phyloP scores from a whole-genome alignment of 306 rosid genomes.

The Begonia loranthoides region DNA sequence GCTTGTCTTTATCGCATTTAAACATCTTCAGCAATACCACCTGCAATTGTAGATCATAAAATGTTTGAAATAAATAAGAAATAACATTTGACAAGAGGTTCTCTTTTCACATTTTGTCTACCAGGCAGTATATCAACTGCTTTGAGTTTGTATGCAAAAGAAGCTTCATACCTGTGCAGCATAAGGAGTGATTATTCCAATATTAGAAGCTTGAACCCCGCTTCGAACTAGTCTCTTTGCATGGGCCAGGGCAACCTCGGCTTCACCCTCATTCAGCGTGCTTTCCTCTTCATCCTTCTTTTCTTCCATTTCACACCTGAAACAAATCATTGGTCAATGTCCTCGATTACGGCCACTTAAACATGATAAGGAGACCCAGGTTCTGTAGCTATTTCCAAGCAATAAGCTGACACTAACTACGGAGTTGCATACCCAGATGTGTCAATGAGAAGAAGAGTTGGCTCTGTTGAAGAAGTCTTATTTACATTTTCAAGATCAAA shows the following conservation, averaged over 20 bases:
- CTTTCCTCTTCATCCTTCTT: constrained; percentile 98
- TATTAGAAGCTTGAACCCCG: constrained; percentile 82
- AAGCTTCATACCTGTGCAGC: constrained; percentile 67
- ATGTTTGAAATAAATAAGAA: background rate
- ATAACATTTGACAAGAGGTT: constrained; percentile 1
- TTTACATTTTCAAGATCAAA: constrained; percentile 65
- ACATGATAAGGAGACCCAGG: background rate
- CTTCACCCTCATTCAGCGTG: constrained; percentile 92
- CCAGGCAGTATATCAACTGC: background rate
- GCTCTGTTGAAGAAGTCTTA: constrained; percentile 73
- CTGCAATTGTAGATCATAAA: constrained; percentile 27
- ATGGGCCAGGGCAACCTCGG: constrained; percentile 79
- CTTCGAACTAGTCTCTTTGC: constrained; percentile 74
- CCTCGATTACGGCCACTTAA: background rate
- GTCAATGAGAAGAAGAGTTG: constrained; percentile 85
- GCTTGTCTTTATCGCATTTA: constrained; percentile 56
- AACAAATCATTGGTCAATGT: constrained; percentile 18
- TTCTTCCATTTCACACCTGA: constrained; percentile 96
- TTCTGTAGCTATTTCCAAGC: background rate
- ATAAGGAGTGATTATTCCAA: constrained; percentile 92
- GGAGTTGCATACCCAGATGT: constrained; percentile 66
- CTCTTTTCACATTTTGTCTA: constrained; percentile 3
- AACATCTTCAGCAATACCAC: constrained; percentile 73
- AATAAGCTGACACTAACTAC: constrained; percentile 1
- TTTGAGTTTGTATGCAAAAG: background rate